These are phyloP conservation scores for Mycena crocata DNA, from an alignment of 768 basidiomycete species.

Conservation along the genomic window DNA sequence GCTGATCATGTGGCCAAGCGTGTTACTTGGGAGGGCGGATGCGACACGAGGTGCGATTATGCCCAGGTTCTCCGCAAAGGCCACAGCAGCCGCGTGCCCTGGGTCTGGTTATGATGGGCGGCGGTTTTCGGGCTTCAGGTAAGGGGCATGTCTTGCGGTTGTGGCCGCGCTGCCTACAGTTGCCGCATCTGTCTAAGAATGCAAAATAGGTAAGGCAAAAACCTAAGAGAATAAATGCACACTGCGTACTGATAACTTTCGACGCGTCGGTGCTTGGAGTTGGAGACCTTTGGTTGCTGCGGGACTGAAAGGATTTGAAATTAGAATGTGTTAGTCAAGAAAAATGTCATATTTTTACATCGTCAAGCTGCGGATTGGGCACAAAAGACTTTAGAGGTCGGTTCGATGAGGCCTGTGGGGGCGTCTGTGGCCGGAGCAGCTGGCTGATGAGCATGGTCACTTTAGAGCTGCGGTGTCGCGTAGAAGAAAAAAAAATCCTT, in stretches of 20 bases:
- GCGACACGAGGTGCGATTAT: conserved; percentile 32
- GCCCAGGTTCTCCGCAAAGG: conserved; percentile 27
- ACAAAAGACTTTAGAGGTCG: background rate
- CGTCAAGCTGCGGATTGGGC: conserved; percentile 2
- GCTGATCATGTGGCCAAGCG: background rate
- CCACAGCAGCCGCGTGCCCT: conserved; percentile 31
- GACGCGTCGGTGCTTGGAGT: conserved; percentile 17
- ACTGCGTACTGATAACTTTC: conserved; percentile 35
- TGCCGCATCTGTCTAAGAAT: conserved; percentile 30
- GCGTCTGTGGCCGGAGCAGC: conserved; percentile 24
- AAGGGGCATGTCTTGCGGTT: conserved; percentile 34
- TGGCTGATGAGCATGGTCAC: conserved; percentile 32
- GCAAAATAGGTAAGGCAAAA: conserved; percentile 13
- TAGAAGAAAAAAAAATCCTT: conserved; percentile 2
- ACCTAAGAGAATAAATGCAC: conserved; percentile 23
- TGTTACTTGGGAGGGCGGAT: conserved; percentile 14
- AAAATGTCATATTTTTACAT: conserved; percentile 8
- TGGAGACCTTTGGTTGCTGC: conserved; percentile 24
- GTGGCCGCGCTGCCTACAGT: conserved; percentile 34
- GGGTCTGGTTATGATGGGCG: conserved; percentile 19
- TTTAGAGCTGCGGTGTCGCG: conserved; percentile 1
- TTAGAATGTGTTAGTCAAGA: background rate
- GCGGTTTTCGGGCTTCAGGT: conserved; percentile 25
- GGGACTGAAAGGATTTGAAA: conserved; percentile 7
- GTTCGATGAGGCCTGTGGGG: conserved; percentile 13